These are phyloP conservation scores for Populus hybrid DNA, from an alignment of 441 rosid genomes.

Conservation along the genomic window DNA sequence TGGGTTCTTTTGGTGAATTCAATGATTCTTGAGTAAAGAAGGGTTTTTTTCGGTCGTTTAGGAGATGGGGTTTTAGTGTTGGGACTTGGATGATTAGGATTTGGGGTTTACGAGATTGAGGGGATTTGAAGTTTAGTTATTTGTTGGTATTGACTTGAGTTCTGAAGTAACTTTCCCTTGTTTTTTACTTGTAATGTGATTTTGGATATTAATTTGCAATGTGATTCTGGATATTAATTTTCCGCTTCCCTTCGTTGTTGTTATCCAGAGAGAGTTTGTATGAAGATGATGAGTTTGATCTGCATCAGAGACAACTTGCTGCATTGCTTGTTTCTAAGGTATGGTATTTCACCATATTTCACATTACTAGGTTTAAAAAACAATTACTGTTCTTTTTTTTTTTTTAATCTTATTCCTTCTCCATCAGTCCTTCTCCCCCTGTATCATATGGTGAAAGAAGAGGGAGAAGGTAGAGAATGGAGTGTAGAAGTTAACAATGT, in stretches of 20 bases:
- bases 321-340: conserved; percentile 95
- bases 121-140: not conserved
- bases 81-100: not conserved
- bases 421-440: not conserved
- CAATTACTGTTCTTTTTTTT: not conserved
- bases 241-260: not conserved
- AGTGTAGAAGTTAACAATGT: not conserved
- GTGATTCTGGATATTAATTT: not conserved
- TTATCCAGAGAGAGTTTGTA: conserved; percentile 81
- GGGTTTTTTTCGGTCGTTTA: not conserved
- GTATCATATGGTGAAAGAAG: not conserved
- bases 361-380: no score
- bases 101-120: not conserved
- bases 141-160: not conserved
- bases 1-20: not conserved
- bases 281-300: conserved; percentile 95
- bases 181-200: not conserved
- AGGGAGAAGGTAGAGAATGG: not conserved
- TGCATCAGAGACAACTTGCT: conserved; percentile 89
- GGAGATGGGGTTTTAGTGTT: not conserved
- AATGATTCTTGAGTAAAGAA: not conserved
- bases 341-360: no score
- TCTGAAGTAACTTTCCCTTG: not conserved
- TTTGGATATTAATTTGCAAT: not conserved
- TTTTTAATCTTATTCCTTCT: not conserved